Evolutionary conservation across 495 filamentous ascomycete species (phyloP).

Genomic region (Neurospora sp.): DNA sequence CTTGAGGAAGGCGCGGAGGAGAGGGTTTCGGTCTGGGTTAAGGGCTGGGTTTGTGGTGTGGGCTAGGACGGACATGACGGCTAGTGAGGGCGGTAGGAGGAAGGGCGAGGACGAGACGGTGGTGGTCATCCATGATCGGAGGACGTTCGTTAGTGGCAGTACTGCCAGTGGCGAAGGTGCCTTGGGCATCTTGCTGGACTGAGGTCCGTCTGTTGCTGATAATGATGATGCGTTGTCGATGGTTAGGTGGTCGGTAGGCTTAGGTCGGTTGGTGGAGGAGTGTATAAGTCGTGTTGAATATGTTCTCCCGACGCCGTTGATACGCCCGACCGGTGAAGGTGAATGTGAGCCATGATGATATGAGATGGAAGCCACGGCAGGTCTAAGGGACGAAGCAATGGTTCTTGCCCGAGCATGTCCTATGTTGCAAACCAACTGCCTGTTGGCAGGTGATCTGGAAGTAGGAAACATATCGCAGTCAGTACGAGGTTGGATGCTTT

Average conservation of each 20-base stretch:
- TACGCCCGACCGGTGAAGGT: not conserved
- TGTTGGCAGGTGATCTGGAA: not conserved
- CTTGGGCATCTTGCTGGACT: slow-evolving; percentile 19
- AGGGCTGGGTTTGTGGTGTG: slow-evolving; percentile 51
- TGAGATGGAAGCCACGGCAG: not conserved
- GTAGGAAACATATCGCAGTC: not conserved
- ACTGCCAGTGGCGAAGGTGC: slow-evolving; percentile 49
- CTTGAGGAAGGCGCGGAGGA: slow-evolving; percentile 51
- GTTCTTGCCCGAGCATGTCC: not conserved
- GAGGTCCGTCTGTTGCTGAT: slow-evolving; percentile 4
- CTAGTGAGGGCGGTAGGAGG: slow-evolving; percentile 61
- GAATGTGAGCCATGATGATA: not conserved
- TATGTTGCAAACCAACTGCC: not conserved
- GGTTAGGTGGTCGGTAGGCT: slow-evolving; percentile 22
- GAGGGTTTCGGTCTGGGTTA: slow-evolving; percentile 46
- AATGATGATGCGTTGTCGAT: slow-evolving; percentile 11
- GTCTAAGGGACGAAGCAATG: not conserved
- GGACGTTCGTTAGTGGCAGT: slow-evolving; percentile 60
- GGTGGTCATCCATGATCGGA: slow-evolving; percentile 71
- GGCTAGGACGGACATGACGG: slow-evolving; percentile 58
- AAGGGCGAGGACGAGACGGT: slow-evolving; percentile 68
- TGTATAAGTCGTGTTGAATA: slow-evolving; percentile 24
- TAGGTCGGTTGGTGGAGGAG: slow-evolving; percentile 29
- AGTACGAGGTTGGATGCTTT: not conserved
- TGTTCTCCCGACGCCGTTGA: not conserved